Conservation (phyloP, 148 eudicot genomes). For the Persicaria maculosa region DNA sequence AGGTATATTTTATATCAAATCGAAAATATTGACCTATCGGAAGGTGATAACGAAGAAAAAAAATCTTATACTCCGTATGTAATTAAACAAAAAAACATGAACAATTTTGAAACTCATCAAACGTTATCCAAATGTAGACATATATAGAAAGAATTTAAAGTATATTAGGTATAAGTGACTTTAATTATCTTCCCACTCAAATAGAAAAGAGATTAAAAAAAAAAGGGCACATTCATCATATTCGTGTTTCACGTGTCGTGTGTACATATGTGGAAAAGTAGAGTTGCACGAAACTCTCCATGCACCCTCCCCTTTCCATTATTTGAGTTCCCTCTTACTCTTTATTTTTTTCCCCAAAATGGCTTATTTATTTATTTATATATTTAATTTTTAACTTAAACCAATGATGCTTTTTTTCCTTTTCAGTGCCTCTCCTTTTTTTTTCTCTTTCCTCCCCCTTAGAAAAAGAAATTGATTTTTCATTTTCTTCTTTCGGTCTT, state of each 20-base stretch:
- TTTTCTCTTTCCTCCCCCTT: not conserved
- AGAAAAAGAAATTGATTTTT: not conserved
- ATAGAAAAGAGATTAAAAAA: not conserved
- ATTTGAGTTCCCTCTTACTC: not conserved
- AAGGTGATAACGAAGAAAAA: no score
- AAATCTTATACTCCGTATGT: no score
- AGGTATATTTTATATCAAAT: no score
- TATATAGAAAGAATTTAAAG: no score
- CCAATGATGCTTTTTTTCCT: slow-evolving; percentile 14
- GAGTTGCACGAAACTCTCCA: not conserved
- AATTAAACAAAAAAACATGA: no score
- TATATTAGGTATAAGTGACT: not conserved
- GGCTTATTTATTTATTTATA: not conserved
- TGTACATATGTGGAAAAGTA: not conserved
- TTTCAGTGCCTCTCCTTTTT: not conserved
- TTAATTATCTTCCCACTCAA: not conserved
- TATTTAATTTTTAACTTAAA: slow-evolving; percentile 10
- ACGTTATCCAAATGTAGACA: no score
- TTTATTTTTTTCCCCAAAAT: not conserved
- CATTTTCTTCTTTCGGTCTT: slow-evolving; percentile 25
- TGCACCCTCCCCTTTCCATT: not conserved
- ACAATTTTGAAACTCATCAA: no score
- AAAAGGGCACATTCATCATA: not conserved
- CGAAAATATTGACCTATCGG: no score
- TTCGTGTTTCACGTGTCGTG: slow-evolving; percentile 11